Percentiles rank a stretch among this genome's conserved stretches.
Evolutionary conservation across 2,329 filamentous ascomycete genomes (phyloP).

Genomic region (Rhynchosporium agropyri): DNA sequence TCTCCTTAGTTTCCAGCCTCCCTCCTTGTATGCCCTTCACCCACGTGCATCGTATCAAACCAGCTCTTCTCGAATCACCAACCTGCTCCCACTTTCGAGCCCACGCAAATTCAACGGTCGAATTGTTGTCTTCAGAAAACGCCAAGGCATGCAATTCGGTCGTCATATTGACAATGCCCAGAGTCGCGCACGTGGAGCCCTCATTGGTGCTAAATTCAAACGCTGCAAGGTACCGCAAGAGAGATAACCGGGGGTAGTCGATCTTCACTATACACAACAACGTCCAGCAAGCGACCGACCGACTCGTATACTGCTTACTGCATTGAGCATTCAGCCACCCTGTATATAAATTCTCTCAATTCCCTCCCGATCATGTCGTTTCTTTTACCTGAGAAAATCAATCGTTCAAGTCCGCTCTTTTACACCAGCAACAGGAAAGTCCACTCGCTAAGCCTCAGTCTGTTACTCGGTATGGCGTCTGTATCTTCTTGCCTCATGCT

Average conservation of each 20-base stretch:
- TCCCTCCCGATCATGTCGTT: slow-evolving; percentile 11
- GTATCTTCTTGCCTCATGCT: slow-evolving; percentile 27
- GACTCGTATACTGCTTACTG: background rate
- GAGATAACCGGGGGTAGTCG: slow-evolving; percentile 1
- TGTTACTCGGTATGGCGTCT: slow-evolving; percentile 24
- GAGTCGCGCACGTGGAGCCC: slow-evolving; percentile 4
- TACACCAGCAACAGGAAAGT: background rate
- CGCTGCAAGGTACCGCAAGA: slow-evolving; percentile 15
- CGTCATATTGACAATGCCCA: slow-evolving; percentile 1
- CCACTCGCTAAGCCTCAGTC: slow-evolving; percentile 12
- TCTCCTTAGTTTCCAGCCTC: background rate
- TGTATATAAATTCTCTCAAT: slow-evolving; percentile 1
- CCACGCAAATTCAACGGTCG: background rate
- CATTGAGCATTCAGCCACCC: background rate
- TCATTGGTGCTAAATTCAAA: slow-evolving; percentile 1
- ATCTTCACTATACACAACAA: slow-evolving; percentile 3
- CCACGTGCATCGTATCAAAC: background rate
- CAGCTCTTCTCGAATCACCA: slow-evolving; percentile 1
- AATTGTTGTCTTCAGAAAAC: background rate
- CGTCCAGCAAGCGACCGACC: slow-evolving; percentile 12
- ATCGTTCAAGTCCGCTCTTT: slow-evolving; percentile 4
- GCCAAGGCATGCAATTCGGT: background rate
- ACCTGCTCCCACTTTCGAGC: slow-evolving; percentile 8
- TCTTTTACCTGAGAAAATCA: slow-evolving; percentile 3
- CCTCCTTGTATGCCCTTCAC: background rate